Evolutionary conservation across 768 basidiomycete genomes (phyloP), one percentile per base, ranked within the genome.

Genomic region (Clathrus columnatus): DNA sequence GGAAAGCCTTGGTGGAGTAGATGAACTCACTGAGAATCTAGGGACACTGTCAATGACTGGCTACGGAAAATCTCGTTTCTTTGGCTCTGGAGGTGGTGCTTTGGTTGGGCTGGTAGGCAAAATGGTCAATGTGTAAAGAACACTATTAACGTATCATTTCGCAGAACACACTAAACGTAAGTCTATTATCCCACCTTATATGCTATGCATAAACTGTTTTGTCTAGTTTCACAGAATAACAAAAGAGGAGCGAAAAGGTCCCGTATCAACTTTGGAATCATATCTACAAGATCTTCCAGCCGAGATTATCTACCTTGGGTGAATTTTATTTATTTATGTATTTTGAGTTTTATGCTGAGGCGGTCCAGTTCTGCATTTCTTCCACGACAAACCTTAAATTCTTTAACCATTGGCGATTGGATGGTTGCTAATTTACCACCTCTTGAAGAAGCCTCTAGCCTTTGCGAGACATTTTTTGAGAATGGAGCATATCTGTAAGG

Each of bases 21-120:
- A 55, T 26, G 16, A 18, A 42, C 24, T 55, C 18, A 28, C 54
- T 6, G 54, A 55, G 30, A 55, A 48, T 28, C 54, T 55, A 10
- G 54, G 54, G 14, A 55, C 54, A 1, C 24, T 55, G 18, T 55
- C 54, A 18, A 55, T 55, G 26, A 55, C 54, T n/a, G 54, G 54
- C 14, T 55, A 55, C 18, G 54, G 54, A 5, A 55, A 48, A 44
- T 55, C 54, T 7, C 44, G 54, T 21, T 55, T 55, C 32, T 47
- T 48, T 21, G 54, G 54, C 17, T 4, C 54, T 14, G 36, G 23
- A 17, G 54, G 54, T 11, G 41, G 54, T 29, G 54, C 44, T 7
- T 2, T n/a, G 32, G 54, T 46, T 4, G 7, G 54, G 46, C 20
- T 17, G 28, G 44, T 21, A 18, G 16, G 26, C 24, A 11, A n/a